Percentiles rank a stretch among this genome's conserved stretches.
These are phyloP conservation scores for Penicillium vulpinum DNA, from an alignment of 2,329 filamentous ascomycete species.

Conservation along the genomic window DNA sequence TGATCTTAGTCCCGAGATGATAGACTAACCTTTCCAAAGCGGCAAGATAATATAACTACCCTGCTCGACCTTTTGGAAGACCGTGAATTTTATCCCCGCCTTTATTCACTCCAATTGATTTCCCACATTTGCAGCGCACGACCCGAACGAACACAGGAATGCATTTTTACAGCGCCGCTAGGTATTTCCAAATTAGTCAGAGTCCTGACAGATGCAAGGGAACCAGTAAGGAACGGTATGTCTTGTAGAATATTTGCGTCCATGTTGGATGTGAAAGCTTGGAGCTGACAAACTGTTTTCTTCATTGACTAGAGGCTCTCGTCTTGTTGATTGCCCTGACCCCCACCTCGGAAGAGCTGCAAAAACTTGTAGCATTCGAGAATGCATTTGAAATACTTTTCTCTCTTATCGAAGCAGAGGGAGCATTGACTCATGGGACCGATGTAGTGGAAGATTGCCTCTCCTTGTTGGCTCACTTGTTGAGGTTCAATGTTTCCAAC, in stretches of 20 bases:
- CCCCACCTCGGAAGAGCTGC: slow-evolving; percentile 79
- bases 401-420: slow-evolving; percentile 76
- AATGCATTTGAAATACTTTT: slow-evolving; percentile 90
- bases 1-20: slow-evolving; percentile 10
- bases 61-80: slow-evolving; percentile 87
- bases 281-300: slow-evolving; percentile 8
- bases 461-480: slow-evolving; percentile 83
- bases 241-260: background rate
- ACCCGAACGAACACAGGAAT: slow-evolving; percentile 91
- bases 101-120: slow-evolving; percentile 88
- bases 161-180: slow-evolving; percentile 82
- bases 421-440: slow-evolving; percentile 76
- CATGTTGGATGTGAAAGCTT: background rate
- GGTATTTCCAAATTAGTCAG: slow-evolving; percentile 85
- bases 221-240: slow-evolving; percentile 76
- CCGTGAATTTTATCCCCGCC: slow-evolving; percentile 81
- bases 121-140: slow-evolving; percentile 81
- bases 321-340: slow-evolving; percentile 86
- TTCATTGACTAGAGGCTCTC: slow-evolving; percentile 63
- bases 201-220: slow-evolving; percentile 78
- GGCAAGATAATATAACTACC: slow-evolving; percentile 92
- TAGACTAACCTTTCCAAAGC: slow-evolving; percentile 58
- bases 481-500: slow-evolving; percentile 85
- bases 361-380: slow-evolving; percentile 94
- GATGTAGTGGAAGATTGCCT: slow-evolving; percentile 90